A percentile compares a stretch with the other conserved stretches of the same genome.
Evolutionary conservation across 2,329 filamentous ascomycete species (phyloP).

Genomic region (Trichophyton verrucosum): DNA sequence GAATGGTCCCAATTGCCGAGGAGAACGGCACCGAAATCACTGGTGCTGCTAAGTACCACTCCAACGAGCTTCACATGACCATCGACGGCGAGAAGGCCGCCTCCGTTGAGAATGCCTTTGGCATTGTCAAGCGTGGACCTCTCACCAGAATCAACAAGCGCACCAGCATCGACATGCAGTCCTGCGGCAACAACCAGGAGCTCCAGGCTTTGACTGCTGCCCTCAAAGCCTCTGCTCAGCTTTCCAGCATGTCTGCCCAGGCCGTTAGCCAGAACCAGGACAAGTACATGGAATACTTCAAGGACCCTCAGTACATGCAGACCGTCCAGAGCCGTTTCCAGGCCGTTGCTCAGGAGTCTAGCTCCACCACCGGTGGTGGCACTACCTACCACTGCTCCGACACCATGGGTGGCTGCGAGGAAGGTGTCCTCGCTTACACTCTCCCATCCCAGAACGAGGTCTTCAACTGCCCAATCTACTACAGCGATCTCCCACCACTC

Average conservation of each 20-base stretch:
- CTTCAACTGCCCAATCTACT: conserved; percentile 52
- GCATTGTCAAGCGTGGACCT: neutral
- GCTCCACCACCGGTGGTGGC: conserved; percentile 36
- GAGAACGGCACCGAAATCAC: conserved; percentile 32
- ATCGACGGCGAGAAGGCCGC: conserved; percentile 45
- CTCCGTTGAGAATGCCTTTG: neutral
- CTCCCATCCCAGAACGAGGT: conserved; percentile 43
- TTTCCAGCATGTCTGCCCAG: conserved; percentile 38
- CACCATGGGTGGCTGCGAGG: conserved; percentile 40
- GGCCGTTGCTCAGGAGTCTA: conserved; percentile 45
- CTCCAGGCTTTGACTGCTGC: neutral
- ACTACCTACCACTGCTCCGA: conserved; percentile 51
- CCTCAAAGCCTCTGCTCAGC: neutral
- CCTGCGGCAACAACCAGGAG: neutral
- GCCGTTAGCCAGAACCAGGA: conserved; percentile 43
- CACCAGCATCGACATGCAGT: neutral
- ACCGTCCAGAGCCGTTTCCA: conserved; percentile 43
- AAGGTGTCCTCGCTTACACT: conserved; percentile 50
- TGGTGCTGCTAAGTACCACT: conserved; percentile 45
- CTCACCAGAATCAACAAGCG: neutral
- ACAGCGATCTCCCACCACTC: conserved; percentile 35
- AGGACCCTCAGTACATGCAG: conserved; percentile 33
- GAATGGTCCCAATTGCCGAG: conserved; percentile 7
- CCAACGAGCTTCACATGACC: conserved; percentile 46
- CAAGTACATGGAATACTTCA: conserved; percentile 49